Evolutionary conservation across 257 asterid genomes (phyloP).

Genomic region (Solanum ossicruentum): DNA sequence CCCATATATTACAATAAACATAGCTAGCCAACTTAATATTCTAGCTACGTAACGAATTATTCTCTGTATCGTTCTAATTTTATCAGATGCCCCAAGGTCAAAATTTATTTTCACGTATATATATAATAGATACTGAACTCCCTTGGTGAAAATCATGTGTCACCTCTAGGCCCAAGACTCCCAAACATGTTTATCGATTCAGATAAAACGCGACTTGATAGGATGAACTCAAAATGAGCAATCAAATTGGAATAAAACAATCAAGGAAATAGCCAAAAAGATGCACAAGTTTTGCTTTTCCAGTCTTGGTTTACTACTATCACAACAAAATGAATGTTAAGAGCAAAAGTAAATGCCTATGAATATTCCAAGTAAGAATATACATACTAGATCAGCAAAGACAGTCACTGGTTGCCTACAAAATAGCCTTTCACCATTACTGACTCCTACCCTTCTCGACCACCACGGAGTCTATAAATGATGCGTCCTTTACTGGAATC

Average conservation of each 20-base stretch:
- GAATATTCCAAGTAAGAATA: background rate
- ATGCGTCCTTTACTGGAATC: slow-evolving; percentile 11
- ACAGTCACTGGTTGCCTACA: background rate
- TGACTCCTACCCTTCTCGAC: background rate
- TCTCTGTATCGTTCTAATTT: too few relatives aligned
- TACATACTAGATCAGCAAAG: background rate
- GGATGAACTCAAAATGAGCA: background rate
- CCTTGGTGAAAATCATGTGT: background rate
- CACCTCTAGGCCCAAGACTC: background rate
- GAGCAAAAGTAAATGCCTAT: background rate
- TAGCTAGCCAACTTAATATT: too few relatives aligned
- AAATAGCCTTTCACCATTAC: background rate
- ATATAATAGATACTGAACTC: background rate
- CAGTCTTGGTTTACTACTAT: background rate
- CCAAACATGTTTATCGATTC: background rate
- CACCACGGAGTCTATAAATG: slow-evolving; percentile 9
- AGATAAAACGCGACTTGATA: background rate
- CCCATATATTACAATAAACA: too few relatives aligned
- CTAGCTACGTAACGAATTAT: too few relatives aligned
- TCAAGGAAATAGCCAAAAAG: background rate
- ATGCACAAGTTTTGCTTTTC: background rate
- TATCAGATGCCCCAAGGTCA: background rate
- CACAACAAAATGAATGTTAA: background rate
- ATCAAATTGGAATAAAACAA: background rate
- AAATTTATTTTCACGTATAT: background rate